phyloP scores from a whole-genome alignment of 495 filamentous ascomycete genomes.

The Neurospora sp. region DNA sequence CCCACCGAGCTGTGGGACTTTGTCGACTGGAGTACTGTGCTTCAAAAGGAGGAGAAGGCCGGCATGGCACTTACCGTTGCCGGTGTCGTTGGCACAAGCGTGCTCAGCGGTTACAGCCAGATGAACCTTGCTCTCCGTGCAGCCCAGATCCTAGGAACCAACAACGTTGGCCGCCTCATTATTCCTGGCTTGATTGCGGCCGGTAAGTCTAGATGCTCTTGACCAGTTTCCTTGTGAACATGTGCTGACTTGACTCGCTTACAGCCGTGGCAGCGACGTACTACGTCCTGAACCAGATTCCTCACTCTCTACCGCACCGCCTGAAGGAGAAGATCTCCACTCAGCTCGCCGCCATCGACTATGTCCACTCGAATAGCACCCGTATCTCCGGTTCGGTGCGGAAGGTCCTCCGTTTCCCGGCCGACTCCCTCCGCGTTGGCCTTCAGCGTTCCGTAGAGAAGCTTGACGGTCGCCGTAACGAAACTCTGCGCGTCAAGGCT shows the following conservation, averaged over 20 bases:
- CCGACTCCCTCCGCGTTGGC: conserved; percentile 67
- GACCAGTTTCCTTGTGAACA: conserved; percentile 4
- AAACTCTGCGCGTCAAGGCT: conserved; percentile 62
- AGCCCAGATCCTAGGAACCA: conserved; percentile 68
- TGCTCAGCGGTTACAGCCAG: conserved; percentile 79
- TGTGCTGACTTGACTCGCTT: conserved; percentile 3
- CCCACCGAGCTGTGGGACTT: conserved; percentile 87
- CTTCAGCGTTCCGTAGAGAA: conserved; percentile 76
- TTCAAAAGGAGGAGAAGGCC: conserved; percentile 88
- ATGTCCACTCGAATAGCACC: conserved; percentile 76
- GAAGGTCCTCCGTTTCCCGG: conserved; percentile 75
- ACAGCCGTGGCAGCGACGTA: conserved; percentile 60
- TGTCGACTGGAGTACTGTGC: conserved; percentile 71
- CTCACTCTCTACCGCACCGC: conserved; percentile 76
- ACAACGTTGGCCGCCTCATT: conserved; percentile 71
- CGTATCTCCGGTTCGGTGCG: conserved; percentile 77
- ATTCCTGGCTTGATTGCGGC: conserved; percentile 68
- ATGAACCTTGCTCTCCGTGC: conserved; percentile 77
- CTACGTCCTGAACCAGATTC: conserved; percentile 78
- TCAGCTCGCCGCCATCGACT: conserved; percentile 73
- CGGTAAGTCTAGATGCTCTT: conserved; percentile 45
- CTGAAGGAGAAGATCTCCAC: conserved; percentile 74
- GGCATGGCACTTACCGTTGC: conserved; percentile 88
- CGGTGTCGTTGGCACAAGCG: conserved; percentile 70
- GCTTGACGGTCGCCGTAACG: conserved; percentile 63